Conservation (phyloP, 495 filamentous ascomycete species). For the Aspergillus baeticus region DNA sequence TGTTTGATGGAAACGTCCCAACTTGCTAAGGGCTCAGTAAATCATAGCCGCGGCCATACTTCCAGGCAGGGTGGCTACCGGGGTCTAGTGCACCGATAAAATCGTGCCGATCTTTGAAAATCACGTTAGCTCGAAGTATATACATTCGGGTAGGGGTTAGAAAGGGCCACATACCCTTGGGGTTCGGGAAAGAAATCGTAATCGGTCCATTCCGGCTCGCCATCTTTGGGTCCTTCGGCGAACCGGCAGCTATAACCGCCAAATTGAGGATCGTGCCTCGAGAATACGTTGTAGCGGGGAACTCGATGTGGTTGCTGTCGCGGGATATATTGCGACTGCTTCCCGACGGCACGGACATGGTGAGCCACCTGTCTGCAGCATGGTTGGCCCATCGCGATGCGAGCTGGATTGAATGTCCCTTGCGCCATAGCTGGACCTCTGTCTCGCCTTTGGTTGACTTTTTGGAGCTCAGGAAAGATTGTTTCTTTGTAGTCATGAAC, state of each 20-base stretch:
- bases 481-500: constrained; percentile 31
- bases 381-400: constrained; percentile 33
- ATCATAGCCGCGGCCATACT: neutral
- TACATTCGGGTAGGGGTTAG: constrained; percentile 1
- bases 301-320: constrained; percentile 26
- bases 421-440: constrained; percentile 38
- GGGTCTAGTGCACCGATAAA: neutral
- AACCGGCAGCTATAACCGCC: constrained; percentile 29
- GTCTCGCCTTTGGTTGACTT: constrained; percentile 33
- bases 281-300: constrained; percentile 22
- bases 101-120: neutral
- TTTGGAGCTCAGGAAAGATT: constrained; percentile 21
- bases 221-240: constrained; percentile 23
- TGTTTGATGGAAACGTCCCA: neutral
- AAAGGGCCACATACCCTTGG: constrained; percentile 18
- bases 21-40: neutral
- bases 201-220: constrained; percentile 27
- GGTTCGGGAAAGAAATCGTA: constrained; percentile 29
- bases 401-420: constrained; percentile 23
- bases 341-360: constrained; percentile 19
- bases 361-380: constrained; percentile 38
- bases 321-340: constrained; percentile 11
- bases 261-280: constrained; percentile 37
- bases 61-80: neutral
- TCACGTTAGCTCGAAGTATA: neutral